Conservation (phyloP, 1,284 basidiomycete genomes). For the Melampsora abietis-canadensis region DNA sequence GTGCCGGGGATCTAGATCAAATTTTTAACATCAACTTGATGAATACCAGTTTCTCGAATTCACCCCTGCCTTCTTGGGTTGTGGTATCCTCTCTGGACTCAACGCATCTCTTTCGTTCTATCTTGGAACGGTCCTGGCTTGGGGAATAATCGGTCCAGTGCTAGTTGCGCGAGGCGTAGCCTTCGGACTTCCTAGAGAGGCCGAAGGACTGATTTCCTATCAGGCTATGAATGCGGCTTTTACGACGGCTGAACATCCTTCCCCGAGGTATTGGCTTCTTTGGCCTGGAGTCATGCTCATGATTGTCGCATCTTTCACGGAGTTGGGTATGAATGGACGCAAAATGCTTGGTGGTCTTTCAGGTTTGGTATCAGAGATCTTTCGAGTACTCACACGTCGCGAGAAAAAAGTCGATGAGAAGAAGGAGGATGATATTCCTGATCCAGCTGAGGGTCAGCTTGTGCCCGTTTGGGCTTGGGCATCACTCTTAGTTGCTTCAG, state of each 20-base stretch:
- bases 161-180: conserved; percentile 59
- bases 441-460: conserved; percentile 60
- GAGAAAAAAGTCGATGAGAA: conserved; percentile 27
- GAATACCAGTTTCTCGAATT: conserved; percentile 53
- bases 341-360: conserved; percentile 50
- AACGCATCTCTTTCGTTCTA: conserved; percentile 67
- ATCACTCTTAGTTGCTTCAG: conserved; percentile 58
- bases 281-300: conserved; percentile 65
- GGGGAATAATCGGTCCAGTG: conserved; percentile 65
- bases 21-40: conserved; percentile 9
- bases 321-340: conserved; percentile 51
- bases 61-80: conserved; percentile 67
- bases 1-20: neutral
- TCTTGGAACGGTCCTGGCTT: conserved; percentile 62
- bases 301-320: conserved; percentile 53
- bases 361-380: conserved; percentile 46
- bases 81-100: conserved; percentile 65
- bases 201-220: conserved; percentile 56
- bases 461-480: conserved; percentile 63
- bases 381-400: conserved; percentile 45
- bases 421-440: conserved; percentile 55
- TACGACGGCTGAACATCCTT: conserved; percentile 58
- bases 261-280: conserved; percentile 67
- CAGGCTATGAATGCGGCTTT: conserved; percentile 48
- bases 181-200: conserved; percentile 48